Evolutionary conservation across 805 yeast species (phyloP).

Genomic region (Pichia ethanolica): DNA sequence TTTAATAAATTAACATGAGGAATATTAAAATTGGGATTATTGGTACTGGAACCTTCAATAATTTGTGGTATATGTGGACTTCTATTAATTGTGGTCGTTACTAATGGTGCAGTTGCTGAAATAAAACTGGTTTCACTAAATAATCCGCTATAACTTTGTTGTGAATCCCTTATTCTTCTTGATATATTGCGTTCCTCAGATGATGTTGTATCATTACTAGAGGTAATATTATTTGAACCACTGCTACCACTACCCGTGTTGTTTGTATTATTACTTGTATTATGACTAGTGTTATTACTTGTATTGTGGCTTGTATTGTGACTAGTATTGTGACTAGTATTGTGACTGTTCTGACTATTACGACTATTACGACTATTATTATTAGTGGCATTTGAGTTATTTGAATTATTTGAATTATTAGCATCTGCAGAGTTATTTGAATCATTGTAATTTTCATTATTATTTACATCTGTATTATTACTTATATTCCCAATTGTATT

Average conservation of each 20-base stretch:
- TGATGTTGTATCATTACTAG: not conserved
- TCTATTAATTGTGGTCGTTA: too few relatives aligned
- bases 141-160: not conserved
- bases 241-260: not conserved
- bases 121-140: slow-evolving; percentile 1
- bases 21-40: not conserved
- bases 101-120: not conserved
- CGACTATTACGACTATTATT: too few relatives aligned
- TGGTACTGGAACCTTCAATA: not conserved
- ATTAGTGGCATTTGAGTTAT: not conserved
- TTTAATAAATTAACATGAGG: not conserved
- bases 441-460: not conserved
- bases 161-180: not conserved
- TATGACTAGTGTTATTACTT: not conserved
- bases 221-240: not conserved
- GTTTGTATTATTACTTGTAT: not conserved
- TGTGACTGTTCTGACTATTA: too few relatives aligned
- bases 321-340: not conserved
- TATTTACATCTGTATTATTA: not conserved
- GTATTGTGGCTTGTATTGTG: not conserved
- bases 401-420: not conserved
- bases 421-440: not conserved
- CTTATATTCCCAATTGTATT: not conserved
- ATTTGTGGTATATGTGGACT: too few relatives aligned
- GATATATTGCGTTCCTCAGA: not conserved